These are phyloP conservation scores for Copromyces sp. DNA, from an alignment of 495 filamentous ascomycete genomes.

Conservation along the genomic window DNA sequence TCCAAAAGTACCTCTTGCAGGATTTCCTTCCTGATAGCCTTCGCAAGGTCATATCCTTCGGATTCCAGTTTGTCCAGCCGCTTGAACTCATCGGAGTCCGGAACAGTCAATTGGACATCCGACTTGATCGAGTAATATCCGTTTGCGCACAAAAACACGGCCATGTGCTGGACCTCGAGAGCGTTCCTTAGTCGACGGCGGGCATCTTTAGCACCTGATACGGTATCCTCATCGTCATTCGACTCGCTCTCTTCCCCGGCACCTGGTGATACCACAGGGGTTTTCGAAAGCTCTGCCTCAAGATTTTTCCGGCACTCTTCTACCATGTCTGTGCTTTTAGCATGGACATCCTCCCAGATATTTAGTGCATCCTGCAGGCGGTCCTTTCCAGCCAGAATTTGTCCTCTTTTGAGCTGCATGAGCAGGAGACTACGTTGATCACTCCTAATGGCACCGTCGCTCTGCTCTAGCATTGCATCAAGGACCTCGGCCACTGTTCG, in stretches of 20 bases:
- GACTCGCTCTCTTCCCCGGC: constrained; percentile 34
- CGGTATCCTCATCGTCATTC: constrained; percentile 18
- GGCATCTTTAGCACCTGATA: constrained; percentile 32
- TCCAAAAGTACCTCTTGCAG: constrained; percentile 35
- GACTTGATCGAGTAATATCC: constrained; percentile 73
- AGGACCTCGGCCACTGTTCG: constrained; percentile 78
- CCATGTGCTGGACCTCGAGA: constrained; percentile 73
- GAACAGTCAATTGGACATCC: constrained; percentile 47
- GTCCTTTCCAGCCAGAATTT: constrained; percentile 58
- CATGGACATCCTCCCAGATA: constrained; percentile 54
- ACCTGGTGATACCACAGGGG: constrained; percentile 13
- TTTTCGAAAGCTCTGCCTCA: constrained; percentile 39
- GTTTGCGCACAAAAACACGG: constrained; percentile 75
- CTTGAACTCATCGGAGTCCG: constrained; percentile 56
- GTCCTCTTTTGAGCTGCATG: constrained; percentile 55
- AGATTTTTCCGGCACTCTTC: constrained; percentile 55
- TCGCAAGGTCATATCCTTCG: constrained; percentile 65
- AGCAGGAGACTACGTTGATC: constrained; percentile 58
- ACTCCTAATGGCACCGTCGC: constrained; percentile 47
- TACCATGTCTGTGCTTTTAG: constrained; percentile 47
- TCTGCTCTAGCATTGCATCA: constrained; percentile 80
- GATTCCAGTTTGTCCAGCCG: constrained; percentile 58
- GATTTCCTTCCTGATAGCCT: constrained; percentile 66
- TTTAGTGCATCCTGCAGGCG: constrained; percentile 45
- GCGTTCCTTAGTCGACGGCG: constrained; percentile 57